A percentile compares a stretch with the other conserved stretches of the same genome.
Evolutionary conservation across 2,329 filamentous ascomycete species (phyloP).

Genomic region (Chrysoporthe cubensis): DNA sequence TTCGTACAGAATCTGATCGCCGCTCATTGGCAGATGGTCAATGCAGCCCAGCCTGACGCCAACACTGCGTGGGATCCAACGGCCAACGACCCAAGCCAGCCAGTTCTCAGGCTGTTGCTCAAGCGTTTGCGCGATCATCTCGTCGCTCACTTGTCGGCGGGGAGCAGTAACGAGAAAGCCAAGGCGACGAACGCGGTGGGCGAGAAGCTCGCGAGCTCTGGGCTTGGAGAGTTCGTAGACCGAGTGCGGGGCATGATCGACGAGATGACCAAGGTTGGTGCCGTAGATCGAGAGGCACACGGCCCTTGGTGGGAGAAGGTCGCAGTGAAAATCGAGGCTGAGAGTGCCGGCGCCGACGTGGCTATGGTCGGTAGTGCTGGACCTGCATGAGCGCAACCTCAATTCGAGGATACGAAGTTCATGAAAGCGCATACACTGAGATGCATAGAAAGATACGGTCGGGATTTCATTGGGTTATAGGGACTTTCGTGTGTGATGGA

Average conservation of each 20-base stretch:
- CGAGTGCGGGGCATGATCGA: slow-evolving; percentile 72
- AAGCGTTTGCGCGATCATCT: slow-evolving; percentile 70
- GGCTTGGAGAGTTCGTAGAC: slow-evolving; percentile 74
- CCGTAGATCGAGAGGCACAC: slow-evolving; percentile 70
- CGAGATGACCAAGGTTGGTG: slow-evolving; percentile 65
- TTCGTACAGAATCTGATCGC: slow-evolving; percentile 60
- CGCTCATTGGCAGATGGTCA: slow-evolving; percentile 48
- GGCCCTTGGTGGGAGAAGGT: slow-evolving; percentile 72
- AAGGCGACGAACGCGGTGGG: slow-evolving; percentile 69
- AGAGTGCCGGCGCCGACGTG: not conserved
- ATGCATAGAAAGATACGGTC: not conserved
- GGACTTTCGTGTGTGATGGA: not conserved
- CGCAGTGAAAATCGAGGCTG: slow-evolving; percentile 54
- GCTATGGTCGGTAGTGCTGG: not conserved
- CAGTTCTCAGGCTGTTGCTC: slow-evolving; percentile 68
- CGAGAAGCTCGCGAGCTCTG: slow-evolving; percentile 70
- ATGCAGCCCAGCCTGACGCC: slow-evolving; percentile 22
- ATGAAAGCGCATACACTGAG: slow-evolving; percentile 5
- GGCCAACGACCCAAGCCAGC: slow-evolving; percentile 51
- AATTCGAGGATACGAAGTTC: not conserved
- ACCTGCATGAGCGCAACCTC: not conserved
- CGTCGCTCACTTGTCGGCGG: slow-evolving; percentile 65
- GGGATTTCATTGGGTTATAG: not conserved
- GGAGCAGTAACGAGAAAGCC: slow-evolving; percentile 71
- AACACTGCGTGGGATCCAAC: slow-evolving; percentile 24